phyloP scores from a whole-genome alignment of 371 early-diverging fungal species.

The Syncephalis fuscata region DNA sequence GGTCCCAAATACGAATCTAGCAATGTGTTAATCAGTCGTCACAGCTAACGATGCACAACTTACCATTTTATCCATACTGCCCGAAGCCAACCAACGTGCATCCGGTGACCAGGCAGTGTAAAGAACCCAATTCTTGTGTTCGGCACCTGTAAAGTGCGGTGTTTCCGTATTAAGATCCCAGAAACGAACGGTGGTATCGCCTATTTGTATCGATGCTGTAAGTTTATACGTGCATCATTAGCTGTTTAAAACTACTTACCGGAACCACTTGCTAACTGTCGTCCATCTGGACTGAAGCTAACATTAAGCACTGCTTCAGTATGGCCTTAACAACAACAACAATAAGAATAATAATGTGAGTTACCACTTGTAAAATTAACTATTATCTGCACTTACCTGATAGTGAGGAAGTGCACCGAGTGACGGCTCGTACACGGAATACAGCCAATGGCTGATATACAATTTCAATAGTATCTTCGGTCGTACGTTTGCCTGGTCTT shows the following conservation, averaged over 20 bases:
- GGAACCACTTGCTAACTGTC: slow-evolving; percentile 83
- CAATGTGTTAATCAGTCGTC: neutral
- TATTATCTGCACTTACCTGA: slow-evolving; percentile 22
- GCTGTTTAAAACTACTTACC: slow-evolving; percentile 10
- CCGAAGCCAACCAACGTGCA: slow-evolving; percentile 70
- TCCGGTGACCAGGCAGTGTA: slow-evolving; percentile 90
- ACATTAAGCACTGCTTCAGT: slow-evolving; percentile 84
- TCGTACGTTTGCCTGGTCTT: slow-evolving; percentile 43
- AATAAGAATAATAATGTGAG: neutral
- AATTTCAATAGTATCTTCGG: slow-evolving; percentile 74
- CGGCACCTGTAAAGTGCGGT: slow-evolving; percentile 24
- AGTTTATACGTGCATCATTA: neutral
- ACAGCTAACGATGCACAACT: slow-evolving; percentile 3
- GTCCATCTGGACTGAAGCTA: slow-evolving; percentile 85
- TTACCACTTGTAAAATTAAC: neutral
- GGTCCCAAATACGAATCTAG: slow-evolving; percentile 65
- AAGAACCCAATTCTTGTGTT: slow-evolving; percentile 90
- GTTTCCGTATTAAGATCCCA: slow-evolving; percentile 96
- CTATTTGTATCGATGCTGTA: slow-evolving; percentile 8
- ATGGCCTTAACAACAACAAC: slow-evolving; percentile 38
- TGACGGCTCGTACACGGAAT: slow-evolving; percentile 82
- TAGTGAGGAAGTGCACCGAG: slow-evolving; percentile 74
- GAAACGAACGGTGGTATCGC: slow-evolving; percentile 87
- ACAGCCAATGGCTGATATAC: slow-evolving; percentile 88
- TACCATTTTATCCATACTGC: slow-evolving; percentile 88